Evolutionary conservation across 2,329 filamentous ascomycete genomes (phyloP).

Genomic region (Colletotrichum limetticola): DNA sequence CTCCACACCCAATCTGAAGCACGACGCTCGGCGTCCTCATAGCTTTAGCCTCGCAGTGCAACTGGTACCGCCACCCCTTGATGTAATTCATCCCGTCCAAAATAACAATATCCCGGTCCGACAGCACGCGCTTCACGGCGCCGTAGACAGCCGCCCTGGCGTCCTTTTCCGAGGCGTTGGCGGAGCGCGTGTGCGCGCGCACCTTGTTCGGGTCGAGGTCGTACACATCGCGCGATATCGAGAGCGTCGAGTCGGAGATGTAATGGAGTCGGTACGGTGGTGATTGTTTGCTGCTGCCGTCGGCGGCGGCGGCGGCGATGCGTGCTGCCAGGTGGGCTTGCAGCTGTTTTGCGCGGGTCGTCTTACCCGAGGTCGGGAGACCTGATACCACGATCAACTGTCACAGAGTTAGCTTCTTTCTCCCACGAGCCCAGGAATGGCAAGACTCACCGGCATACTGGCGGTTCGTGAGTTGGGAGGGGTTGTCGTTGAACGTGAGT

Average conservation of each 20-base stretch:
- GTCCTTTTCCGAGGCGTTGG: slow-evolving; percentile 83
- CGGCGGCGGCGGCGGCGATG: slow-evolving; percentile 49
- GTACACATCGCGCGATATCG: slow-evolving; percentile 77
- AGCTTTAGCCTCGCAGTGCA: slow-evolving; percentile 87
- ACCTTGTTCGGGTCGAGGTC: slow-evolving; percentile 65
- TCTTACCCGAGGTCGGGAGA: slow-evolving; percentile 76
- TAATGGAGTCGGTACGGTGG: slow-evolving; percentile 74
- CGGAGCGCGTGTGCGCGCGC: slow-evolving; percentile 72
- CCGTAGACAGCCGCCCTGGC: slow-evolving; percentile 80
- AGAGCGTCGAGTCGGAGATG: slow-evolving; percentile 78
- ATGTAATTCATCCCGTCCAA: slow-evolving; percentile 88
- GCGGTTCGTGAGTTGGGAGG: not conserved
- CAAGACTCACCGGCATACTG: slow-evolving; percentile 32
- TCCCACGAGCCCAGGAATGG: not conserved
- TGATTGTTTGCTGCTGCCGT: slow-evolving; percentile 21
- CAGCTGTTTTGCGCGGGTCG: slow-evolving; percentile 73
- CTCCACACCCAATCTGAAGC: slow-evolving; percentile 70
- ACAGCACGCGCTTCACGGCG: slow-evolving; percentile 81
- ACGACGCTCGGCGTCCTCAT: slow-evolving; percentile 80
- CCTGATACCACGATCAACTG: slow-evolving; percentile 76
- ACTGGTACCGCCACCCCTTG: slow-evolving; percentile 88
- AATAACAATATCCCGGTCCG: slow-evolving; percentile 79
- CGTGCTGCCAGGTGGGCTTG: slow-evolving; percentile 70
- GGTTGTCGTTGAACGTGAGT: not conserved
- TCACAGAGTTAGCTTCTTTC: slow-evolving; percentile 46